Percentiles rank a stretch among this genome's conserved stretches.
Conservation (phyloP, 305 asterid species). For the Fraxinus velutina region DNA sequence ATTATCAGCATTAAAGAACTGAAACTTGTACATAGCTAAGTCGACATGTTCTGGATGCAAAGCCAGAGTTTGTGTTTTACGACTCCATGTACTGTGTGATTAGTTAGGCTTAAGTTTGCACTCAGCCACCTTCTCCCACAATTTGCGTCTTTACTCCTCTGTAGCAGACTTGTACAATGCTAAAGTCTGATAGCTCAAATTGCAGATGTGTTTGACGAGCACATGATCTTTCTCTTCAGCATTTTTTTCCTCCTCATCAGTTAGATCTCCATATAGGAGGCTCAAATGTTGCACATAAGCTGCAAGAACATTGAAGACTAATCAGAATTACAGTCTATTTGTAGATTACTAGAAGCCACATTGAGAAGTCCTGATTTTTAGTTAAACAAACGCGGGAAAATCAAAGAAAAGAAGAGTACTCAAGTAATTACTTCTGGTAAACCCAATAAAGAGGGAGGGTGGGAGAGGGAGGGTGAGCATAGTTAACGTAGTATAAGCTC, state of each 20-base stretch:
- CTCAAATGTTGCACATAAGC: slow-evolving; percentile 98
- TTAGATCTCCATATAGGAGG: slow-evolving; percentile 66
- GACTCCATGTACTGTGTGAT: background rate
- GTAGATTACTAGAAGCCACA: background rate
- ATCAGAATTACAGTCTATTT: background rate
- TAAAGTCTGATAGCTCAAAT: slow-evolving; percentile 47
- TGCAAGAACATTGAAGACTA: slow-evolving; percentile 30
- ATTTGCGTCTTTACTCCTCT: slow-evolving; percentile 66
- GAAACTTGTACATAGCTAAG: background rate
- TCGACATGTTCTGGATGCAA: background rate
- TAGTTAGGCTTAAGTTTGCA: slow-evolving; percentile 33
- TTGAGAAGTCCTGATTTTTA: background rate
- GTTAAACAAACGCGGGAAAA: background rate
- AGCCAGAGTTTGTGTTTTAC: background rate
- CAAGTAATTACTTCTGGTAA: background rate
- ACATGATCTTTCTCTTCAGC: slow-evolving; percentile 46
- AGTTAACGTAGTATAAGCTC: background rate
- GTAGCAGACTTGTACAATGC: slow-evolving; percentile 74
- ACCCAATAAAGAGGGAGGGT: background rate
- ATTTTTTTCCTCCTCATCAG: slow-evolving; percentile 61
- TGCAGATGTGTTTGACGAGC: slow-evolving; percentile 51
- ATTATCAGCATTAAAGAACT: background rate
- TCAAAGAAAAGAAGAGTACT: background rate
- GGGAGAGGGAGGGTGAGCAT: background rate
- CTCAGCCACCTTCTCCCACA: slow-evolving; percentile 86